These are phyloP conservation scores for Patellifolia procumbens DNA, from an alignment of 179 eudicot species.

Conservation along the genomic window DNA sequence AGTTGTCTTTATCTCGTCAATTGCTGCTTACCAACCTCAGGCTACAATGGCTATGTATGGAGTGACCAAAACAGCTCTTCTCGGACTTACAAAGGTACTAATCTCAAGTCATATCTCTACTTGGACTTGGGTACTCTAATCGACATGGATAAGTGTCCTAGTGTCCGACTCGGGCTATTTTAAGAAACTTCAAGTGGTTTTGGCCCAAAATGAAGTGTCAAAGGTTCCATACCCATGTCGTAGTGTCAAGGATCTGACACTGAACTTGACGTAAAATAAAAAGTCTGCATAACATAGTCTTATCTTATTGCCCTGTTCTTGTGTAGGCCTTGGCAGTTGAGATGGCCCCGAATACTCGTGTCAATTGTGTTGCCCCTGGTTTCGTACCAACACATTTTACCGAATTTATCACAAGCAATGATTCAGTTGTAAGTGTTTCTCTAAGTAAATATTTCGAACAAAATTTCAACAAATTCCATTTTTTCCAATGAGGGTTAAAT, in stretches of 20 bases:
- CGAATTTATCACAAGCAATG: slow-evolving; percentile 47
- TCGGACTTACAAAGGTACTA: slow-evolving; percentile 89
- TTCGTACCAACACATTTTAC: slow-evolving; percentile 52
- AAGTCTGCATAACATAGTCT: too few species aligned
- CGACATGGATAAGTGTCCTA: too few species aligned
- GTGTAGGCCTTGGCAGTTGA: slow-evolving; percentile 45
- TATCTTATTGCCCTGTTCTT: slow-evolving; percentile 7
- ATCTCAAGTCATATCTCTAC: slow-evolving; percentile 4
- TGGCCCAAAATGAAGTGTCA: too few species aligned
- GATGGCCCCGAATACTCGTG: slow-evolving; percentile 54
- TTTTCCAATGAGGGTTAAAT: background rate
- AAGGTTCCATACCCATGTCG: too few species aligned
- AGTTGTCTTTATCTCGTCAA: slow-evolving; percentile 71
- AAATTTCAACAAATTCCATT: background rate
- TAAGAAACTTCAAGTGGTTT: too few species aligned
- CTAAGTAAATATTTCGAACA: background rate
- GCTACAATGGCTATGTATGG: slow-evolving; percentile 76
- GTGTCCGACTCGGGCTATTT: too few species aligned
- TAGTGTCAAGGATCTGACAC: background rate
- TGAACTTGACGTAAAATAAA: too few species aligned
- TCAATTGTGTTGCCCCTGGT: slow-evolving; percentile 48
- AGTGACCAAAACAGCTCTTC: slow-evolving; percentile 91
- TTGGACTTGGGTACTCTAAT: too few species aligned
- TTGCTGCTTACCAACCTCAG: slow-evolving; percentile 59
- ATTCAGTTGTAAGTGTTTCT: slow-evolving; percentile 46